Percentiles rank a stretch among this genome's conserved stretches.
These are phyloP conservation scores for Melampsora americana DNA, from an alignment of 1,284 basidiomycete species.

Conservation along the genomic window DNA sequence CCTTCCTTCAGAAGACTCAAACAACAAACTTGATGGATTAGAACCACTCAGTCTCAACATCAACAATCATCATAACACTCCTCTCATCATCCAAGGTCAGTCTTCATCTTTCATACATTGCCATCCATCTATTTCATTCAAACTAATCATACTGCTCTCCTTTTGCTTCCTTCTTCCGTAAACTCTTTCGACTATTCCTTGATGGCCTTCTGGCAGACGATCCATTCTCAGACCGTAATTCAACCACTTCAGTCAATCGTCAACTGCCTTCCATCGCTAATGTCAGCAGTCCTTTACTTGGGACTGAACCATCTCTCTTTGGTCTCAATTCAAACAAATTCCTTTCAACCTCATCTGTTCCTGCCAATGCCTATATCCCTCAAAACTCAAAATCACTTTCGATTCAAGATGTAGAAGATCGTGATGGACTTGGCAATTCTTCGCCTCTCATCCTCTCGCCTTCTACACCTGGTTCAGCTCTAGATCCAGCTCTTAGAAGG, in stretches of 20 bases:
- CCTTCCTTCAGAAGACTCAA: background rate
- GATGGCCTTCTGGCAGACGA: conserved; percentile 7
- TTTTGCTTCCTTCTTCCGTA: background rate
- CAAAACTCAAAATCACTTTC: conserved; percentile 20
- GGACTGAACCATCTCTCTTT: background rate
- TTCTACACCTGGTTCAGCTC: background rate
- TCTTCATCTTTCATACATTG: background rate
- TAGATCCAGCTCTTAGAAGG: background rate
- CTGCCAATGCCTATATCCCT: conserved; percentile 1
- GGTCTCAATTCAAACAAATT: background rate
- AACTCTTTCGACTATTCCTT: background rate
- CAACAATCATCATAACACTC: background rate
- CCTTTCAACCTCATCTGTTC: conserved; percentile 5
- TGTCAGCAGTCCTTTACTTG: background rate
- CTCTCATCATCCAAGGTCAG: background rate
- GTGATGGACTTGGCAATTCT: background rate
- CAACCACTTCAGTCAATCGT: background rate
- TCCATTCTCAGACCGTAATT: conserved; percentile 32
- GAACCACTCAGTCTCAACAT: background rate
- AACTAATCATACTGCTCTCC: background rate
- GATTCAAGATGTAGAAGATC: conserved; percentile 11
- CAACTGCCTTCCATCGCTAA: background rate
- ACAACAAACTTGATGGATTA: background rate
- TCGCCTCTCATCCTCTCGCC: background rate
- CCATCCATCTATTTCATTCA: background rate